These are phyloP conservation scores for Leishmania braziliensis DNA, from an alignment of 208 protist genomes.

Conservation along the genomic window DNA sequence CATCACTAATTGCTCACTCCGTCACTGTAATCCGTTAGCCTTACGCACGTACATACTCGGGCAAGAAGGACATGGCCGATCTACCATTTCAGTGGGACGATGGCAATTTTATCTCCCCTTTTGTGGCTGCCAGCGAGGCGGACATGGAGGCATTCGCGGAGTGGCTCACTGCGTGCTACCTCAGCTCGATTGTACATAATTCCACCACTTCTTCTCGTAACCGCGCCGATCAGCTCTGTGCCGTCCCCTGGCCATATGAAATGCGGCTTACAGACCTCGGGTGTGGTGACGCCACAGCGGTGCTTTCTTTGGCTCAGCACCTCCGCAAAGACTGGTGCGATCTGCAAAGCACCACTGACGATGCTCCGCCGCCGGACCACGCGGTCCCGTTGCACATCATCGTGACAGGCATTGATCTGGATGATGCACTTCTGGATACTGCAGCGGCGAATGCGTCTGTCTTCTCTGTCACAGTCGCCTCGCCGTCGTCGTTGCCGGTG, in stretches of 20 bases:
- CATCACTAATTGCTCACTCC: background rate
- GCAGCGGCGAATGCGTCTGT: constrained; percentile 19
- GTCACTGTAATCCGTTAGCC: background rate
- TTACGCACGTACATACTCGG: background rate
- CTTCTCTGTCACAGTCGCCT: constrained; percentile 2
- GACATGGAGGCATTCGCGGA: constrained; percentile 38
- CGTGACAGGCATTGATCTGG: constrained; percentile 62
- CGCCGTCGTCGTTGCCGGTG: constrained; percentile 13
- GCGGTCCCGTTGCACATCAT: background rate
- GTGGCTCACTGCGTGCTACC: constrained; percentile 36
- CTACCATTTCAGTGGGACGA: constrained; percentile 87
- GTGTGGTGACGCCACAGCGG: constrained; percentile 65
- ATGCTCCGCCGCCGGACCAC: background rate
- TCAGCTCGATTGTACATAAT: constrained; percentile 3
- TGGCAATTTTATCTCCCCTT: constrained; percentile 73
- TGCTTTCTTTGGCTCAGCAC: constrained; percentile 34
- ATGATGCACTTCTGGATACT: constrained; percentile 49
- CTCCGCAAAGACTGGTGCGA: constrained; percentile 31
- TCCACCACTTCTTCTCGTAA: background rate
- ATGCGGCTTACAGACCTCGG: constrained; percentile 63
- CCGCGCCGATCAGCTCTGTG: background rate
- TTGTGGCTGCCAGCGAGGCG: constrained; percentile 47
- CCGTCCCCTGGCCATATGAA: constrained; percentile 6
- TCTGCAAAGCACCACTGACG: constrained; percentile 8
- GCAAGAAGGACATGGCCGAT: constrained; percentile 21